Conservation (phyloP, 805 yeast species). For the Metschnikowia kunwiensis region DNA sequence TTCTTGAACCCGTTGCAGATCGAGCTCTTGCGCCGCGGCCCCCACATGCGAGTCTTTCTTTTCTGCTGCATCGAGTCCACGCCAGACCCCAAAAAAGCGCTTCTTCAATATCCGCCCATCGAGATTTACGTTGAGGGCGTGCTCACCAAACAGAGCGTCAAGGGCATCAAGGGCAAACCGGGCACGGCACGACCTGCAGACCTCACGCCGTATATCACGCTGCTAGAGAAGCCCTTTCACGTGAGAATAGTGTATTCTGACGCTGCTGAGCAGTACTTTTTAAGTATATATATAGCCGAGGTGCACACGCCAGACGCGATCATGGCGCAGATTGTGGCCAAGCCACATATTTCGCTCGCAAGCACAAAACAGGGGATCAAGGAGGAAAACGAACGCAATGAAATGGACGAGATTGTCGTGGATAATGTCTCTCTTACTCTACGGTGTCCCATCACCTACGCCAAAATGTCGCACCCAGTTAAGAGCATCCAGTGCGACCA, state of each 20-base stretch:
- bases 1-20: constrained; percentile 43
- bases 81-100: constrained; percentile 24
- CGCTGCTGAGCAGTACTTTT: constrained; percentile 47
- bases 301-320: constrained; percentile 22
- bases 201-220: constrained; percentile 46
- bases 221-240: constrained; percentile 28
- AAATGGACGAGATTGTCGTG: constrained; percentile 70
- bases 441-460: constrained; percentile 75
- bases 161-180: constrained; percentile 71
- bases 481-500: constrained; percentile 73
- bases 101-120: constrained; percentile 69
- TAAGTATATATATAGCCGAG: constrained; percentile 61
- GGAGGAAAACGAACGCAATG: constrained; percentile 33
- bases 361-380: constrained; percentile 49
- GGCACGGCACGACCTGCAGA: constrained; percentile 86
- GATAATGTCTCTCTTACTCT: constrained; percentile 64
- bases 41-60: constrained; percentile 41
- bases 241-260: constrained; percentile 58
- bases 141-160: constrained; percentile 40
- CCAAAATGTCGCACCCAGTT: constrained; percentile 68
- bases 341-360: constrained; percentile 52
- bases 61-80: constrained; percentile 48
- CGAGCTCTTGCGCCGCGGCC: constrained; percentile 24
- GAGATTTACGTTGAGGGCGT: constrained; percentile 62
- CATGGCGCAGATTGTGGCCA: constrained; percentile 19